phyloP scores from a whole-genome alignment of 2,329 filamentous ascomycete genomes.

The Penicillium sp. region DNA sequence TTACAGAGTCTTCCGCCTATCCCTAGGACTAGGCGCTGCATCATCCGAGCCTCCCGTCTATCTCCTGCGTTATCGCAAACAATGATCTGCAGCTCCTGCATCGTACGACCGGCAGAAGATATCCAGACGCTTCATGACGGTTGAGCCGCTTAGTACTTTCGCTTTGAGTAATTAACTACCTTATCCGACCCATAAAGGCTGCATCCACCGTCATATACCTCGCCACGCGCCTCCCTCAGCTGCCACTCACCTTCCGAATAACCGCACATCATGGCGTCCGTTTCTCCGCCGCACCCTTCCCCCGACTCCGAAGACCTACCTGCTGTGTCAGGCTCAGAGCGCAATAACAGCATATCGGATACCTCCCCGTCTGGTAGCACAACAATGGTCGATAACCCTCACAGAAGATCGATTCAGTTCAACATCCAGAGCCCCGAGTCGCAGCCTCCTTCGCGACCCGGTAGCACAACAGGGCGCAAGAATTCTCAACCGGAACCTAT shows the following conservation, averaged over 20 bases:
- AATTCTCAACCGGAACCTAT: constrained; percentile 28
- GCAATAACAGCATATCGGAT: constrained; percentile 21
- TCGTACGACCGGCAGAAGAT: constrained; percentile 30
- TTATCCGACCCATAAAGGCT: not conserved
- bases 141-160: constrained; percentile 23
- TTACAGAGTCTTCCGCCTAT: not conserved
- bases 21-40: not conserved
- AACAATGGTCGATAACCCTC: constrained; percentile 31
- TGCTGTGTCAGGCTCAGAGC: not conserved
- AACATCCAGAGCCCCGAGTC: constrained; percentile 36
- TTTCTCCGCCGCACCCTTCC: constrained; percentile 19
- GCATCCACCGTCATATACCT: not conserved
- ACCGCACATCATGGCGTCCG: constrained; percentile 15
- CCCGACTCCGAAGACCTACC: constrained; percentile 16
- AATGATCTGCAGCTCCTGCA: constrained; percentile 30
- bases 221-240: constrained; percentile 3
- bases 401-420: constrained; percentile 47
- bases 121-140: constrained; percentile 36
- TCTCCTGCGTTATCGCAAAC: constrained; percentile 19
- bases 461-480: constrained; percentile 33
- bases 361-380: constrained; percentile 23
- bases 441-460: constrained; percentile 33
- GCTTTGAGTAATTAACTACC: constrained; percentile 8
- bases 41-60: not conserved
- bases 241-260: not conserved